These are phyloP conservation scores for Cutaneotrichosporon sp. DNA, from an alignment of 1,284 basidiomycete species.

Conservation along the genomic window DNA sequence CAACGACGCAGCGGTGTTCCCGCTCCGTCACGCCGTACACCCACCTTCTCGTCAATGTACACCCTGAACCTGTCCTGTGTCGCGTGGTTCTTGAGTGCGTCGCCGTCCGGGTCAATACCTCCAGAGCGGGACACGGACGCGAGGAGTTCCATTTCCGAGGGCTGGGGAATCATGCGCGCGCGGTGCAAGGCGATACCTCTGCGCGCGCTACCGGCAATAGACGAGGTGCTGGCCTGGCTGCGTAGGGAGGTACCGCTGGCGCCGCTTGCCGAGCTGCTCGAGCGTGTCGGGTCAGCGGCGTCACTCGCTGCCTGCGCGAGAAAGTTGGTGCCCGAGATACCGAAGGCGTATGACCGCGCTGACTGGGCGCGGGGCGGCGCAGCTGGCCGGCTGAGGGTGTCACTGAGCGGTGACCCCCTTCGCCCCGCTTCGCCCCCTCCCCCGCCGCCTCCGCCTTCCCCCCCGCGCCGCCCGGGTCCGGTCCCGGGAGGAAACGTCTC, in stretches of 20 bases:
- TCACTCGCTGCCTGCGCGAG: too few species aligned
- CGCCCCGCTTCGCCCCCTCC: background rate
- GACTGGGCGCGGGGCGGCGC: background rate
- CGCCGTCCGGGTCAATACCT: constrained; percentile 42
- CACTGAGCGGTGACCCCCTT: background rate
- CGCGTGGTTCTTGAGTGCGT: constrained; percentile 42
- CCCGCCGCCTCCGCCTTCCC: too few species aligned
- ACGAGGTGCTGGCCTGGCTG: too few species aligned
- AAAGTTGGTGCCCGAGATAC: too few species aligned
- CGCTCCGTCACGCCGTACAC: constrained; percentile 6
- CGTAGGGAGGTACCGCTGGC: too few species aligned
- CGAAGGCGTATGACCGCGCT: too few species aligned
- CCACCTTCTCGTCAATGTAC: constrained; percentile 42
- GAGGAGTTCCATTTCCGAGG: constrained; percentile 35
- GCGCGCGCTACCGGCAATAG: too few species aligned
- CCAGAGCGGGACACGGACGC: constrained; percentile 39
- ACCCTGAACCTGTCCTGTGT: constrained; percentile 37
- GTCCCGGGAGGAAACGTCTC: too few species aligned
- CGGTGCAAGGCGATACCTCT: too few species aligned
- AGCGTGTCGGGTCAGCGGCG: too few species aligned
- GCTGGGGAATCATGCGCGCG: background rate
- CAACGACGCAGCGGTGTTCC: background rate
- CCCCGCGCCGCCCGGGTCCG: too few species aligned
- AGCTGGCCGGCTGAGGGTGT: background rate
- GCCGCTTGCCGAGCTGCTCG: too few species aligned